Conservation (phyloP, 257 asterid genomes). For the Oldenlandia corymbosa region DNA sequence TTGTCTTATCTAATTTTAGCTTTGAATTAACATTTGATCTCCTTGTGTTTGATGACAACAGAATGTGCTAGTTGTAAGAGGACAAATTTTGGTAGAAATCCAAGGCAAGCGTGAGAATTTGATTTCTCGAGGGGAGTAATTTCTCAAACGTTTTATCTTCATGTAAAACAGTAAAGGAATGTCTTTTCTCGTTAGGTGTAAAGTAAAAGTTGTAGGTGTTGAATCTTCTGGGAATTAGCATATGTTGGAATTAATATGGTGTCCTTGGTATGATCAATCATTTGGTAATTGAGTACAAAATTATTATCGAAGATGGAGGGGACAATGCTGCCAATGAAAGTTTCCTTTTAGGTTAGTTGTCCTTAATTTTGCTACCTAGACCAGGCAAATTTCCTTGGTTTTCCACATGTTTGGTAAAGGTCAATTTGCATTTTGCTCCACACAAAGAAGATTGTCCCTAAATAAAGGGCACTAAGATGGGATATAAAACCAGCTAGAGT, state of each 20-base stretch:
- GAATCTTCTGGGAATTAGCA: slow-evolving; percentile 15
- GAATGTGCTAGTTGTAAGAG: slow-evolving; percentile 12
- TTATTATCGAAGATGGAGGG: not conserved
- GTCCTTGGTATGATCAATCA: not conserved
- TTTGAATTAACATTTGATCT: too few relatives aligned
- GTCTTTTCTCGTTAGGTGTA: slow-evolving; percentile 34
- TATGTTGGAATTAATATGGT: not conserved
- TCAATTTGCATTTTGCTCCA: slow-evolving; percentile 1
- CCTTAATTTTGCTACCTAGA: slow-evolving; percentile 14
- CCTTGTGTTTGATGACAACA: not conserved
- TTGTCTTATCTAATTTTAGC: too few relatives aligned
- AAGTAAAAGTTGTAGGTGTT: slow-evolving; percentile 15
- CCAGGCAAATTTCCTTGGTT: slow-evolving; percentile 1
- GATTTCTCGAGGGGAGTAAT: slow-evolving; percentile 36
- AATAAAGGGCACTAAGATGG: not conserved
- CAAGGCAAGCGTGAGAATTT: slow-evolving; percentile 25
- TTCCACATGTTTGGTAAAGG: slow-evolving; percentile 14
- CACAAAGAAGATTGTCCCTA: not conserved
- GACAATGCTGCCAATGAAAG: slow-evolving; percentile 2
- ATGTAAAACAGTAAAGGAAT: slow-evolving; percentile 40
- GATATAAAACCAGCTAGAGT: too few relatives aligned
- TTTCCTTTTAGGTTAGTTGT: slow-evolving; percentile 5
- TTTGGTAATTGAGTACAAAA: slow-evolving; percentile 14
- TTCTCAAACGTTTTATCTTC: slow-evolving; percentile 28
- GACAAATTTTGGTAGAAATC: slow-evolving; percentile 19